Evolutionary conservation across 2,329 filamentous ascomycete genomes (phyloP), one percentile per base, ranked within the genome.

Genomic region (Hypomyces rosellus): DNA sequence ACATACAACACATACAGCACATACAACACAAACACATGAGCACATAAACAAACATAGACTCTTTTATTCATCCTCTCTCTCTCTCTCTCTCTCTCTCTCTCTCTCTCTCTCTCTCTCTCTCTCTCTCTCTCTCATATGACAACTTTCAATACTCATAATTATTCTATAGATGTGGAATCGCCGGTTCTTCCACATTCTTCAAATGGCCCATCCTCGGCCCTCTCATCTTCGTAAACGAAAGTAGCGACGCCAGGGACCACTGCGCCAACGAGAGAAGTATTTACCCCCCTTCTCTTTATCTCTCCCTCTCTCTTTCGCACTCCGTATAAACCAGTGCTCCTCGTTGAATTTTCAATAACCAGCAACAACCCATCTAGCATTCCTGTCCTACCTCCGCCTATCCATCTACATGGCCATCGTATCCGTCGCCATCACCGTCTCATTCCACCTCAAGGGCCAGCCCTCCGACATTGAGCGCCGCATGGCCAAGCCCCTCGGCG

Each of bases 351-450:
- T n/a, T n/a, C n/a, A n/a, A n/a, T n/a, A n/a, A n/a, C n/a, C n/a
- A n/a, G n/a, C n/a, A n/a, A n/a, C n/a, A n/a, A n/a, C n/a, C n/a
- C n/a, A n/a, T n/a, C n/a, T n/a, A 82, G 78, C 81, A 0, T 96
- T 96, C 64, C 84, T 97, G 25, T 93, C 92, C 2, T 96, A 93
- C 78, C 81, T 97, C 16, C 84, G 91, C 4, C 79, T 97, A 2
- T 85, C 88, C 33, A 81, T 96, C 59, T 96, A 96, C 72, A 91
- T 97, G 80, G 84, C 89, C 56, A 76, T 99, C 46, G 89, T 97
- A 8, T 82, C 88, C 25, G 81, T 95, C 33, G 92, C 93, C 46
- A 96, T 99, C 58, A 84, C 95, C 9, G 77, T 96, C 46, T 95
- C 89, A 13, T 99, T 99, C 67, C 92, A 99, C 63, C 77, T 99